Base-by-base conservation (phyloP, 345 rosid genomes). In the Eucalyptus curtisii region DNA sequence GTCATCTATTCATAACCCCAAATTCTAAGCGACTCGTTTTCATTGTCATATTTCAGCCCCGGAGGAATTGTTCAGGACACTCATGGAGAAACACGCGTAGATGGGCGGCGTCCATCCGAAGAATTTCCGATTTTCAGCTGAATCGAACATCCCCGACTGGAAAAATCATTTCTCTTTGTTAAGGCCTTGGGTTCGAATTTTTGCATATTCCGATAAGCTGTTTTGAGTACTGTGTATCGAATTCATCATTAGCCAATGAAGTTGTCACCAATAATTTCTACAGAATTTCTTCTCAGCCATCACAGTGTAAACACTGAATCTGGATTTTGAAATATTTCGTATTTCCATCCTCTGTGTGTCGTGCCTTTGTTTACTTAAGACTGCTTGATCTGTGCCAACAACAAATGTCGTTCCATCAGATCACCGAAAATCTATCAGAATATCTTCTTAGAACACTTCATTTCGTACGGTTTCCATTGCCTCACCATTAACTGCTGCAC, bases 51-150 rank as follows among this genome's bases (percentile, higher is more conserved):
- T 90, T 89, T 25, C 93, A 93, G 94, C 94, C 44, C 94, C 94
- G 10, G 93, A 93, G 89, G 93, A 91, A 50, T 85, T 92, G 92
- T 93, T 93, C 66, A 91, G 93, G 89, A 88, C 89, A 64, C 93
- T 93, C 44, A 92, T 92, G 93, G 94, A 93, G 92, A 85, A 93
- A 89, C 93, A 93, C 40, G 91, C 93, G 2, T 93, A 86, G 90
- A 90, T 8, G 40, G 85, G 71, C 16, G 16, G 84, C 5, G 16
- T 40, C 84, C 30, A 20, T 40, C 47, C 9, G 3, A 76, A 0
- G 47, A 76, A 76, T 11, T 76, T 40, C 47, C 15, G 15, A 76
- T 76, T 1, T 76, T 76, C 27, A 10, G 84, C 84, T 40, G 84
- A 76, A 37, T 30, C 16, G 84, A 20, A 20, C 27, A 25, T 76